These are phyloP conservation scores for Didymella pomorum DNA, from an alignment of 2,329 filamentous ascomycete genomes.

Conservation along the genomic window DNA sequence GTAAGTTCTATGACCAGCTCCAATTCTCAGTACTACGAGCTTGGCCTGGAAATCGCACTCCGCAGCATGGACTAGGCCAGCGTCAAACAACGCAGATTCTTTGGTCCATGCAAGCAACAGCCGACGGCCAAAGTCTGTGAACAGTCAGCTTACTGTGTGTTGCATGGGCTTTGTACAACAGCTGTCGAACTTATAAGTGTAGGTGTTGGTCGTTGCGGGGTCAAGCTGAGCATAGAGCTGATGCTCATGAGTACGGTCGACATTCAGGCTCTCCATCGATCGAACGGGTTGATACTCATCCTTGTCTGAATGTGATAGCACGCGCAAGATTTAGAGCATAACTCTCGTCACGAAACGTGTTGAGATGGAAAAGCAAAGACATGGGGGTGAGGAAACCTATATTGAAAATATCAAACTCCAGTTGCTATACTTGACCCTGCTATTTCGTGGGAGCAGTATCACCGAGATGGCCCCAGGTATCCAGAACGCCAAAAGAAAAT, in stretches of 20 bases:
- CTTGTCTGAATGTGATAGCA: background rate
- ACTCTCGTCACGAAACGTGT: background rate
- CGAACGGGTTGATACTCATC: background rate
- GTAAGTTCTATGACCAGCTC: background rate
- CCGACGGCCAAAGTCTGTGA: background rate
- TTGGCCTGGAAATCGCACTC: background rate
- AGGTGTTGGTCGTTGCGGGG: background rate
- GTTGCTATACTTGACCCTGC: background rate
- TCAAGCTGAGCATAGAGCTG: background rate
- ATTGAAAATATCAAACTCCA: background rate
- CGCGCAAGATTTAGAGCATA: background rate
- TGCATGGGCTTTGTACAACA: background rate
- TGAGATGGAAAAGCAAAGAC: background rate
- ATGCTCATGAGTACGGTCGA: background rate
- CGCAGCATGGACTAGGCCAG: background rate
- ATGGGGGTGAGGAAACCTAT: background rate
- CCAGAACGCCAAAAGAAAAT: background rate
- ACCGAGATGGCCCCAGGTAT: background rate
- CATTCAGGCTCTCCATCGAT: background rate
- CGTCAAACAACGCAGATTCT: background rate
- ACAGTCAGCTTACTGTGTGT: conserved; percentile 10
- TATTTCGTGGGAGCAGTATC: background rate
- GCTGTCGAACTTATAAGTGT: background rate
- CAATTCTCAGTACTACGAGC: background rate
- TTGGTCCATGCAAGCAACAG: background rate